Evolutionary conservation across 2,329 filamentous ascomycete genomes (phyloP), one percentile per base, ranked within the genome.

Genomic region (Neobulgaria alba): DNA sequence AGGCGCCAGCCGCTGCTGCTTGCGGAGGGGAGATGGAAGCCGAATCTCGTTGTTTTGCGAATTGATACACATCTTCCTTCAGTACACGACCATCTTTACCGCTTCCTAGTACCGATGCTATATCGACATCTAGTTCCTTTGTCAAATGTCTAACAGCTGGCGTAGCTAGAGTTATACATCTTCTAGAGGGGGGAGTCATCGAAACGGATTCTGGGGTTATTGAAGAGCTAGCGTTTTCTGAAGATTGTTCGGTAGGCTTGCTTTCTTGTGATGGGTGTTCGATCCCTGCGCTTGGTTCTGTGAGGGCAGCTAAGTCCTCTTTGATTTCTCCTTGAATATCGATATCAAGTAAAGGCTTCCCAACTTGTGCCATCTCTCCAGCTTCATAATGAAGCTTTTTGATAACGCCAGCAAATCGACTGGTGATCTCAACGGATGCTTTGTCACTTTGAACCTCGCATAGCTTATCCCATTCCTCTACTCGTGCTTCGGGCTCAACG

Each of bases 401-500:
- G 53, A 98, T 90, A 1, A 95, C 83, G 16, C 92, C 92, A 43
- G 89, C 80, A 63, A 95, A 98, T 39, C 92, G 82, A 56, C 89
- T 95, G 29, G 92, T 96, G 54, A 98, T 98, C 72, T 96, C 75
- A 16, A 81, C 77, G 1, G 78, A 77, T 36, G 92, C 92, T 65
- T 98, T 98, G 67, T 98, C 92, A 57, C 89, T 95, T 63, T 96
- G 92, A 33, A 98, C 93, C 67, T 98, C 92, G 66, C 92, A 98
- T 34, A 98, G 74, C 45, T 90, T 92, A 54, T 93, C 92, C 74
- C 95, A 98, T 68, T 98, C 90, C 67, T 98, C 89, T 55, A 98
- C 89, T 43, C 85, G 81, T 26, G 92, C 92, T 43, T 89, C 90
- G 36, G 93, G 88, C 65, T 95, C 84, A 51, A 98, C 90, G 62